These are phyloP conservation scores for Tirmania nivea DNA, from an alignment of 495 filamentous ascomycete genomes.

Conservation along the genomic window DNA sequence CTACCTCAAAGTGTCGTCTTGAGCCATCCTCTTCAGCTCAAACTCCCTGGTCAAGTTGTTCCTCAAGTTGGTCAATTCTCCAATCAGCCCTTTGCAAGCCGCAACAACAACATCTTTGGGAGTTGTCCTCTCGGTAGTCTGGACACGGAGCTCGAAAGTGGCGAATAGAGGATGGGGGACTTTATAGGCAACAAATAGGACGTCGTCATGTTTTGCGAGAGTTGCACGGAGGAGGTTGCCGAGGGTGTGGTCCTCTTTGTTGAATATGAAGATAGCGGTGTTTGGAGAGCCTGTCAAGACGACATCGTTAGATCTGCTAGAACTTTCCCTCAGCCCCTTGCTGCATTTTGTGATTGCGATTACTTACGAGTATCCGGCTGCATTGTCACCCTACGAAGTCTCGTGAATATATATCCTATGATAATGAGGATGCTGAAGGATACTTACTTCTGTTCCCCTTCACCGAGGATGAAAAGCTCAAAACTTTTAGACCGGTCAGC, in stretches of 20 bases:
- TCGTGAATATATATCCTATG: too few species aligned
- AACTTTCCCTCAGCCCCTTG: background rate
- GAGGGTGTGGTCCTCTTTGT: slow-evolving; percentile 94
- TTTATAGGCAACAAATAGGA: slow-evolving; percentile 75
- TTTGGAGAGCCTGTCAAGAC: slow-evolving; percentile 54
- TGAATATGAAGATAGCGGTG: slow-evolving; percentile 72
- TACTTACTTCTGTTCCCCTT: background rate
- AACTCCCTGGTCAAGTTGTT: slow-evolving; percentile 89
- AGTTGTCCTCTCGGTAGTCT: slow-evolving; percentile 71
- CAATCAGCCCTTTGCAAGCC: slow-evolving; percentile 55
- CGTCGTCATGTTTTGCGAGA: slow-evolving; percentile 55
- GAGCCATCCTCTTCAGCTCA: slow-evolving; percentile 76
- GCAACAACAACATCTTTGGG: slow-evolving; percentile 70
- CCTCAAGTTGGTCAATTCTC: slow-evolving; percentile 49
- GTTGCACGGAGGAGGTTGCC: slow-evolving; percentile 69
- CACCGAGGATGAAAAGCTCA: too few species aligned
- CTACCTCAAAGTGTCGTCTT: slow-evolving; percentile 18
- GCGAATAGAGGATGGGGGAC: slow-evolving; percentile 71
- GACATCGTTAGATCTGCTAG: slow-evolving; percentile 9
- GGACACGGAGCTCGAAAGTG: slow-evolving; percentile 66
- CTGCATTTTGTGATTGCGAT: background rate
- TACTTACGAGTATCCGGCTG: too few species aligned
- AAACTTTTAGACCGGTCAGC: slow-evolving; percentile 4
- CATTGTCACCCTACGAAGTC: too few species aligned
- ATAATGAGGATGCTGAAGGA: background rate